Percentiles rank a stretch among this genome's conserved stretches.
Conservation (phyloP, 2,329 filamentous ascomycete species). For the Beauveria scarabaeidicola region DNA sequence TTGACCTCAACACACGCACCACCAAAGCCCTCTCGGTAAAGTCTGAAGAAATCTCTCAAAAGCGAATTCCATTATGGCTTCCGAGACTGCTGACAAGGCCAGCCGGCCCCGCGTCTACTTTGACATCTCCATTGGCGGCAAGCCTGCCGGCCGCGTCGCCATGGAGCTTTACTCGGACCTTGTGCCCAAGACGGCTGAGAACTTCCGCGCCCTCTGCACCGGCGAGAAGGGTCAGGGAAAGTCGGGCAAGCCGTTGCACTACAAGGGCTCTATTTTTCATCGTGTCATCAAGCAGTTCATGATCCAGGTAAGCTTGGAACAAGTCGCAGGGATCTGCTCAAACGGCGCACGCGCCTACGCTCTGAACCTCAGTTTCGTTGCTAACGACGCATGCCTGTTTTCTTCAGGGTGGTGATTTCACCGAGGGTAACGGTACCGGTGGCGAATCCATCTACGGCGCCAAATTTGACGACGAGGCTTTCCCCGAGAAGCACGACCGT, state of each 20-base stretch:
- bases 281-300: conserved; percentile 98
- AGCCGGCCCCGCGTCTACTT: conserved; percentile 81
- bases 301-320: conserved; percentile 46
- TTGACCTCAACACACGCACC: neutral
- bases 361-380: neutral
- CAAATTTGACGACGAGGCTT: conserved; percentile 97
- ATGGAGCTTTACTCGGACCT: conserved; percentile 74
- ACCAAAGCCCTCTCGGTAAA: neutral
- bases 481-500: conserved; percentile 81
- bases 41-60: neutral
- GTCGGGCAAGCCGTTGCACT: conserved; percentile 77
- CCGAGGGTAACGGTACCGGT: conserved; percentile 84
- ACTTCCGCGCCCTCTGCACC: conserved; percentile 90
- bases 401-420: conserved; percentile 90
- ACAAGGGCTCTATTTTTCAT: conserved; percentile 90
- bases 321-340: neutral
- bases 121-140: conserved; percentile 74
- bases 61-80: conserved; percentile 26
- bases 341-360: neutral
- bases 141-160: conserved; percentile 65
- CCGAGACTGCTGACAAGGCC: conserved; percentile 34
- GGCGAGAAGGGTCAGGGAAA: conserved; percentile 86
- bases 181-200: conserved; percentile 91
- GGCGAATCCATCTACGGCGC: conserved; percentile 96
- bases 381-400: neutral